These are phyloP conservation scores for Coniella lustricola DNA, from an alignment of 2,329 filamentous ascomycete species.

Conservation along the genomic window DNA sequence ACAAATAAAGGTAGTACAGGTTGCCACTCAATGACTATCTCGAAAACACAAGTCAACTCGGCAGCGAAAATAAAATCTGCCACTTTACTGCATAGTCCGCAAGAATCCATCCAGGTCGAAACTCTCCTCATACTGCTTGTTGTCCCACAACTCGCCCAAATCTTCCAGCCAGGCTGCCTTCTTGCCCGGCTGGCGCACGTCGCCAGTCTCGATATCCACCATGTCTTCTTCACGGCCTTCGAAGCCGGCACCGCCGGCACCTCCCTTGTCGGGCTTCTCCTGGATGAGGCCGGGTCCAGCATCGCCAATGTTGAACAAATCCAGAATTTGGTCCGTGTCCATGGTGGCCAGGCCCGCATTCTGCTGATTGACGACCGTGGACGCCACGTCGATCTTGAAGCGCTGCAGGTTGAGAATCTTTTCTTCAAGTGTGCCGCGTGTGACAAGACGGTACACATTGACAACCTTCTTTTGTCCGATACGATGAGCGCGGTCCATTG, in stretches of 20 bases:
- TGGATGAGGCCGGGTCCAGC: constrained; percentile 59
- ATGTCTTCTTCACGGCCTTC: constrained; percentile 72
- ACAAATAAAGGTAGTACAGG: too few relatives aligned
- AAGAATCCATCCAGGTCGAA: constrained; percentile 94
- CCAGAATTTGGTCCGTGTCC: constrained; percentile 97
- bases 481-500: constrained; percentile 96
- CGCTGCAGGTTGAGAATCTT: constrained; percentile 97
- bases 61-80: neutral
- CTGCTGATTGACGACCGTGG: constrained; percentile 97
- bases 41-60: too few relatives aligned
- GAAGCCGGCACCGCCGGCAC: constrained; percentile 44
- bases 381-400: constrained; percentile 98
- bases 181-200: constrained; percentile 90
- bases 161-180: constrained; percentile 90
- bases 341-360: constrained; percentile 91
- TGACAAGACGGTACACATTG: constrained; percentile 96
- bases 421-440: constrained; percentile 90
- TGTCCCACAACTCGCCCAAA: constrained; percentile 92
- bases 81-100: constrained; percentile 72
- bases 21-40: too few relatives aligned
- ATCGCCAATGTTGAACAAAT: constrained; percentile 88
- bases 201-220: constrained; percentile 86
- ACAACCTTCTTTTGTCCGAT: constrained; percentile 99
- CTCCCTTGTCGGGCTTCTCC: constrained; percentile 41
- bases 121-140: constrained; percentile 95